Percentiles rank a stretch among this genome's conserved stretches.
Evolutionary conservation across 192 early-diverging fungal genomes (phyloP).

Genomic region (Coemansia sp.): DNA sequence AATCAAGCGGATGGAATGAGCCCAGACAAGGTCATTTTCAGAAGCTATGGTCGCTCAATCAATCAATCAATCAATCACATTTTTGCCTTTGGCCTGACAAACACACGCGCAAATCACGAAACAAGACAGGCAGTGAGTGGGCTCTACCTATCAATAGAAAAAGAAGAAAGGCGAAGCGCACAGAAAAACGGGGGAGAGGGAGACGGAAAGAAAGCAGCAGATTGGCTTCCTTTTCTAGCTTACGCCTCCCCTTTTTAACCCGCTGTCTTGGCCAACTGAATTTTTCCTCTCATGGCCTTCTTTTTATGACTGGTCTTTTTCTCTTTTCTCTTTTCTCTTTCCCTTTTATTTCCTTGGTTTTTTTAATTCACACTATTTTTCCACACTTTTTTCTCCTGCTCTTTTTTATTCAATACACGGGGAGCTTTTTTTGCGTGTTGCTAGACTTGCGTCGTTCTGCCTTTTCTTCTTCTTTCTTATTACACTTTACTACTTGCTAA

Average conservation of each 20-base stretch:
- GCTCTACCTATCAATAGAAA: not conserved
- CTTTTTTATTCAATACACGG: slow-evolving; percentile 7
- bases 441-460: not conserved
- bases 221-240: not conserved
- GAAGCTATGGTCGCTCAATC: too few species aligned
- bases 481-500: slow-evolving; percentile 2
- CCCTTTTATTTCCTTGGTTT: slow-evolving; percentile 9
- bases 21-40: too few species aligned
- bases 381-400: not conserved
- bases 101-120: too few species aligned
- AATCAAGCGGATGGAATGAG: too few species aligned
- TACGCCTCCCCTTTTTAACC: not conserved
- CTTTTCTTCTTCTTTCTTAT: slow-evolving; percentile 1
- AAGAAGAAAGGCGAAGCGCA: not conserved
- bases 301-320: not conserved
- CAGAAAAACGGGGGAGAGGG: not conserved
- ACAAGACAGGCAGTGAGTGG: too few species aligned
- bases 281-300: slow-evolving; percentile 1
- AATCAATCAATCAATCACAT: too few species aligned
- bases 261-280: not conserved
- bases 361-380: slow-evolving; percentile 9
- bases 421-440: not conserved
- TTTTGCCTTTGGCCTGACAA: too few species aligned
- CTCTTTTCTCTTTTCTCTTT: slow-evolving; percentile 12
- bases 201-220: not conserved